Evolutionary conservation across 148 eudicot genomes (phyloP).

Genomic region (Euryodendron excelsum): DNA sequence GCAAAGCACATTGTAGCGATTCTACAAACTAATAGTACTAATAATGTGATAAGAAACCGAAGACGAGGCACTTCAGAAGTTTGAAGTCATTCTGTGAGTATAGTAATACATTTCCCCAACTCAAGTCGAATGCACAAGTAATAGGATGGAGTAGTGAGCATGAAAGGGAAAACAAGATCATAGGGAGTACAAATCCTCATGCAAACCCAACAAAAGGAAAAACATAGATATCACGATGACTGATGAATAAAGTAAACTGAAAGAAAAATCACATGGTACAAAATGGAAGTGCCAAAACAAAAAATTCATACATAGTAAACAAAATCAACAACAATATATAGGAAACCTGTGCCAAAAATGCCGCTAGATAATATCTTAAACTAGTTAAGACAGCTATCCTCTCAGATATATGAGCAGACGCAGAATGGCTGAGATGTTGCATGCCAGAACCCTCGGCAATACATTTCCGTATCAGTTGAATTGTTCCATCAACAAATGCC

Average conservation of each 20-base stretch:
- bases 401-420: conserved; percentile 68
- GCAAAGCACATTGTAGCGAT: neutral
- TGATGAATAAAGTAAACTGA: neutral
- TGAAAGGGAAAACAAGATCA: neutral
- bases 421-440: conserved; percentile 54
- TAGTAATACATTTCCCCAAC: neutral
- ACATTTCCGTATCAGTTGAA: conserved; percentile 55
- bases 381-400: conserved; percentile 62
- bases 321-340: neutral
- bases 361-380: conserved; percentile 67
- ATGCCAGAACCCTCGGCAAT: conserved; percentile 63
- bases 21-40: neutral
- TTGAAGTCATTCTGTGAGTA: neutral
- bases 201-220: neutral
- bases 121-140: neutral
- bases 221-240: neutral
- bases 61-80: neutral
- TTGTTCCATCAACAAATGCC: conserved; percentile 67
- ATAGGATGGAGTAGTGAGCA: neutral
- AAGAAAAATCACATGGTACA: neutral
- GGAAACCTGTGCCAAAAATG: conserved; percentile 68
- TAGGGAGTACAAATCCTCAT: neutral
- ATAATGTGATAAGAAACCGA: neutral
- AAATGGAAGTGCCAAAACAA: neutral
- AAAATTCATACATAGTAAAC: neutral